Evolutionary conservation across 306 rosid species (phyloP).

Genomic region (Lablab purpureus): DNA sequence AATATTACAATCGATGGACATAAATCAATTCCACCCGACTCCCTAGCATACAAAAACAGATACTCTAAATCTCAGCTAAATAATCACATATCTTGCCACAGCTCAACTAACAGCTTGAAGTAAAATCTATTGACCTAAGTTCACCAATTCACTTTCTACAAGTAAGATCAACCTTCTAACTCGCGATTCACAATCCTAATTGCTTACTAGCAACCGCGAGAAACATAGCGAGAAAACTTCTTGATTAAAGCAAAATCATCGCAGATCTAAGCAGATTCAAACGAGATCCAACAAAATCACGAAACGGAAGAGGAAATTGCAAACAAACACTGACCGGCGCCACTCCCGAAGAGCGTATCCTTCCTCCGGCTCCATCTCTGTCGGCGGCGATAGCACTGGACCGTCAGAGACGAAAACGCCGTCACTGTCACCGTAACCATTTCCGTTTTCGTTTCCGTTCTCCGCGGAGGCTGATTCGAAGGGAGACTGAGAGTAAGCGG

Average conservation of each 20-base stretch:
- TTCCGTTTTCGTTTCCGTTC: slow-evolving; percentile 75
- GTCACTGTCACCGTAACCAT: slow-evolving; percentile 62
- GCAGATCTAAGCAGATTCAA: slow-evolving; percentile 57
- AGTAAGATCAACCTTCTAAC: slow-evolving; percentile 39
- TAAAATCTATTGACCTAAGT: slow-evolving; percentile 40
- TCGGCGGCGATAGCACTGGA: slow-evolving; percentile 87
- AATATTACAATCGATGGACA: slow-evolving; percentile 2
- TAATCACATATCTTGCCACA: not conserved
- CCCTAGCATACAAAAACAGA: slow-evolving; percentile 7
- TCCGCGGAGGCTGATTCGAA: slow-evolving; percentile 66
- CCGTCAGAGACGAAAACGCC: slow-evolving; percentile 81
- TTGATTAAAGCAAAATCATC: slow-evolving; percentile 37
- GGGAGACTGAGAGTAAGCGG: slow-evolving; percentile 76
- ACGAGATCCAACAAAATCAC: slow-evolving; percentile 48
- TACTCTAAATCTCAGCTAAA: slow-evolving; percentile 31
- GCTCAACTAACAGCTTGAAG: slow-evolving; percentile 30
- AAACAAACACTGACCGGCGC: slow-evolving; percentile 84
- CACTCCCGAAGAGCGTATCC: slow-evolving; percentile 94
- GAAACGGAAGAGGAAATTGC: slow-evolving; percentile 21
- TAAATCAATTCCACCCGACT: slow-evolving; percentile 36
- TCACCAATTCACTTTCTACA: slow-evolving; percentile 32
- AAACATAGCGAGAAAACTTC: slow-evolving; percentile 11
- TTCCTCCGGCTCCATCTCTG: slow-evolving; percentile 87
- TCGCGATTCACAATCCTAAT: slow-evolving; percentile 15
- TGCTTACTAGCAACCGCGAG: not conserved